These are phyloP conservation scores for Globisporangium irregulare DNA, from an alignment of 352 stramenopile species.

Conservation along the genomic window DNA sequence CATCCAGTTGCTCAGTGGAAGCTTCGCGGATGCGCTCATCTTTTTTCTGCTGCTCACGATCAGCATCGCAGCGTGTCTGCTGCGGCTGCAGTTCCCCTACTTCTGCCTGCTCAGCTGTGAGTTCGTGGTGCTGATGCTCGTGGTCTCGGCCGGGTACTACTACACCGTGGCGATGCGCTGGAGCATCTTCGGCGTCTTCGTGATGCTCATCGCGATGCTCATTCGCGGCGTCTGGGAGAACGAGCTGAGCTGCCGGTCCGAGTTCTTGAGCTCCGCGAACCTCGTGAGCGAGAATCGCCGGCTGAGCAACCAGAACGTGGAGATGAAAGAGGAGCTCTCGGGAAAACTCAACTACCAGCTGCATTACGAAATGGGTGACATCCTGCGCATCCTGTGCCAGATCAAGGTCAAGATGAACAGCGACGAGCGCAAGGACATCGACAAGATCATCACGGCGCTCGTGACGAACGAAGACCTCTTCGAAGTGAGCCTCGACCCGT, in stretches of 20 bases:
- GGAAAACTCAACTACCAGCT: conserved; percentile 61
- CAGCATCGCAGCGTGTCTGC: conserved; percentile 34
- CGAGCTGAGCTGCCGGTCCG: conserved; percentile 37
- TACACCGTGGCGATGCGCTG: conserved; percentile 20
- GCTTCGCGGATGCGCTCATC: conserved; percentile 39
- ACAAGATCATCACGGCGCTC: conserved; percentile 71
- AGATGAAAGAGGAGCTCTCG: conserved; percentile 64
- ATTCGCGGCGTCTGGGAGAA: conserved; percentile 42
- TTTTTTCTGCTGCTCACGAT: conserved; percentile 43
- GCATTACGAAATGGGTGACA: conserved; percentile 74
- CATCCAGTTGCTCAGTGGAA: conserved; percentile 29
- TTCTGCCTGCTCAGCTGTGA: conserved; percentile 37
- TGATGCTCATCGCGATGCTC: conserved; percentile 31
- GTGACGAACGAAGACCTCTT: conserved; percentile 66
- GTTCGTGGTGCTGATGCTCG: conserved; percentile 32
- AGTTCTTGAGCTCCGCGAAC: conserved; percentile 56
- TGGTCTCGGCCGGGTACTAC: conserved; percentile 27
- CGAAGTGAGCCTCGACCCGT: conserved; percentile 48
- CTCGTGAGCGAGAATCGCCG: conserved; percentile 53
- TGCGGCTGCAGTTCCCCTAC: conserved; percentile 59
- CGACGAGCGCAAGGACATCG: conserved; percentile 47
- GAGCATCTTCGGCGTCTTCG: conserved; percentile 31
- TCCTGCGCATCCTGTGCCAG: conserved; percentile 65
- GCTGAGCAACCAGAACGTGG: conserved; percentile 63
- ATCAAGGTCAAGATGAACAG: conserved; percentile 62